These are phyloP conservation scores for Penicillium longicatenatum DNA, from an alignment of 495 filamentous ascomycete genomes.

Conservation along the genomic window DNA sequence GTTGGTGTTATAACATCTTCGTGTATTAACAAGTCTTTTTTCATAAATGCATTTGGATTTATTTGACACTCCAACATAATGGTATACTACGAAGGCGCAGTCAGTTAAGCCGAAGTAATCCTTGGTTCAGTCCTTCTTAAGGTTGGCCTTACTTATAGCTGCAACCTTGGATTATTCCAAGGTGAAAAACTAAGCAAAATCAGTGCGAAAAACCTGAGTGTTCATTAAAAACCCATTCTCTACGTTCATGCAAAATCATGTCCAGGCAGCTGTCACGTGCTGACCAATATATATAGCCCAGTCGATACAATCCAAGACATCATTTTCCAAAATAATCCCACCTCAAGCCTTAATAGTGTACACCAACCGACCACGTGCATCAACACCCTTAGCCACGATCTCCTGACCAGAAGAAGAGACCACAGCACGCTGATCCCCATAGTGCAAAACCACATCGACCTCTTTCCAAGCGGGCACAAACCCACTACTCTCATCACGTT, in stretches of 20 bases:
- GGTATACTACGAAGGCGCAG: no score
- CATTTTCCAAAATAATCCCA: background rate
- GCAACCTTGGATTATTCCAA: no score
- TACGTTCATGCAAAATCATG: background rate
- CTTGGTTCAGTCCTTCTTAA: no score
- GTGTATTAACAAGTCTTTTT: conserved; percentile 36
- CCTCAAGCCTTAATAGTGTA: conserved; percentile 38
- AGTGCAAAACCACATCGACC: conserved; percentile 53
- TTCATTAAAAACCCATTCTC: background rate
- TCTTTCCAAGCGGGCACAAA: conserved; percentile 55
- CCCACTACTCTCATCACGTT: conserved; percentile 35
- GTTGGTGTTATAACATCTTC: conserved; percentile 24
- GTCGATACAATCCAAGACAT: background rate
- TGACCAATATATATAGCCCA: background rate
- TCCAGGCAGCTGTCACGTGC: background rate
- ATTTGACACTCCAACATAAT: background rate
- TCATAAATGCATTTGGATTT: conserved; percentile 2
- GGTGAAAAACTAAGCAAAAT: no score
- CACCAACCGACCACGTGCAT: conserved; percentile 35
- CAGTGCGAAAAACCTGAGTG: no score
- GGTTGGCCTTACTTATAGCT: no score
- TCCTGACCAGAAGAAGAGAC: conserved; percentile 34
- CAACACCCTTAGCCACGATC: conserved; percentile 34
- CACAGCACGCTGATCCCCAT: conserved; percentile 51
- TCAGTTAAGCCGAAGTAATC: no score